Base-by-base conservation (phyloP, 2,329 filamentous ascomycete species). In the Exutisphaerella laricina region DNA sequence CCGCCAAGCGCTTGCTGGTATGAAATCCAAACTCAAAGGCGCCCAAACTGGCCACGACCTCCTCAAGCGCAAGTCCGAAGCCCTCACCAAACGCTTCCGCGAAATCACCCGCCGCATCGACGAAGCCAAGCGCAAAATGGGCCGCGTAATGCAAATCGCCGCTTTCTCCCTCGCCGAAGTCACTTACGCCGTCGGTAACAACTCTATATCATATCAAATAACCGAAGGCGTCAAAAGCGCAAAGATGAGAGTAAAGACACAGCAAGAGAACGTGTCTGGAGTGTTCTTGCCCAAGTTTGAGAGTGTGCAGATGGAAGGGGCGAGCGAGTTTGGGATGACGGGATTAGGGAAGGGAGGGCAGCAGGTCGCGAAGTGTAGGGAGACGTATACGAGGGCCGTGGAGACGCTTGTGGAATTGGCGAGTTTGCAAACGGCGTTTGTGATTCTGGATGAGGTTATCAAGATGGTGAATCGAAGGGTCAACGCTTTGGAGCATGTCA, bases 101-200 rank as follows among this genome's bases (percentile, higher is more conserved):
- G 92, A 98, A 61, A 98, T 98, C 61, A 96, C 92, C 37, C 81
- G 82, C 65, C 85, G 92, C 62, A 98, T 98, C 68, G 90, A 98
- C 71, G 92, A 98, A 68, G 92, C 92, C 30, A 98, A 98, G 70
- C 85, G 89, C 58, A 98, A 98, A 74, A 98, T 98, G 90, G 92
- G 92, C 45, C 80, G 90, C 23, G 92, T 98, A 26, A 98, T 98
- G 92, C 90, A 97, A 68, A 94, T 98, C 61, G 92, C 92, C 29
- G 89, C 92, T 33, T 97, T 98, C 70, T 97, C 90, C 31, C 78
- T 98, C 13, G 92, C 92, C 47, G 92, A 97, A 71, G 92, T 98
- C 43, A 94, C 88, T 36, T 98, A 98, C 61, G 92, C 92, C 18
- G 88, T 96, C 20, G 92, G 92, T 50, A 88, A 90, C 59, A 86